Conservation (phyloP, 1,284 basidiomycete species). For the Irpex sp. region DNA sequence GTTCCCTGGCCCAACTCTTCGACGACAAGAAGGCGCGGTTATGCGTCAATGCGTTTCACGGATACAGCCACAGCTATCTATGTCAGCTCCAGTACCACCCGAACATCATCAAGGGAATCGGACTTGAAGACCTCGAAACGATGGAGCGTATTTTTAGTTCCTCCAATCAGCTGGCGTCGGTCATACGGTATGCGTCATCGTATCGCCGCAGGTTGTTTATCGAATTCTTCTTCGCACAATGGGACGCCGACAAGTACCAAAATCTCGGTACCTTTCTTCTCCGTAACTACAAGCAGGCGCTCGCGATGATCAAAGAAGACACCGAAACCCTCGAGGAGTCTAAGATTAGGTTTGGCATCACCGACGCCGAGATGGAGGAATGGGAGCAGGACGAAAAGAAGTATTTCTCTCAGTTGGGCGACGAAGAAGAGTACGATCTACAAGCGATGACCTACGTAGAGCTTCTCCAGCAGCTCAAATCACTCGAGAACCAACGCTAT, state of each 20-base stretch:
- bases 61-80: constrained; percentile 23
- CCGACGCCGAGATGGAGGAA: constrained; percentile 8
- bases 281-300: constrained; percentile 23
- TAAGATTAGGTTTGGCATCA: constrained; percentile 2
- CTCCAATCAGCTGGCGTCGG: constrained; percentile 22
- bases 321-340: constrained; percentile 4
- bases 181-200: constrained; percentile 22
- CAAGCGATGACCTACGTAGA: constrained; percentile 8
- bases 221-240: constrained; percentile 19
- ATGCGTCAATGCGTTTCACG: constrained; percentile 16
- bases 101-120: constrained; percentile 17
- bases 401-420: constrained; percentile 1
- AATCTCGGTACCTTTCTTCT: constrained; percentile 20
- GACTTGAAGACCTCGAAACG: constrained; percentile 27
- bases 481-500: constrained; percentile 9
- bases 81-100: constrained; percentile 27
- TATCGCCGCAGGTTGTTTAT: constrained; percentile 23
- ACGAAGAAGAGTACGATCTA: not conserved
- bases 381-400: constrained; percentile 12
- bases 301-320: constrained; percentile 16
- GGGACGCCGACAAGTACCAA: constrained; percentile 25
- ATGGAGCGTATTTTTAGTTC: constrained; percentile 25
- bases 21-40: no score
- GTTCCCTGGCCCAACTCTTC: no score
- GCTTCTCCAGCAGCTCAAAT: constrained; percentile 9